Evolutionary conservation across 1,139 yeast species (phyloP), one percentile per base, ranked within the genome.

Genomic region (Pichia norvegensis): DNA sequence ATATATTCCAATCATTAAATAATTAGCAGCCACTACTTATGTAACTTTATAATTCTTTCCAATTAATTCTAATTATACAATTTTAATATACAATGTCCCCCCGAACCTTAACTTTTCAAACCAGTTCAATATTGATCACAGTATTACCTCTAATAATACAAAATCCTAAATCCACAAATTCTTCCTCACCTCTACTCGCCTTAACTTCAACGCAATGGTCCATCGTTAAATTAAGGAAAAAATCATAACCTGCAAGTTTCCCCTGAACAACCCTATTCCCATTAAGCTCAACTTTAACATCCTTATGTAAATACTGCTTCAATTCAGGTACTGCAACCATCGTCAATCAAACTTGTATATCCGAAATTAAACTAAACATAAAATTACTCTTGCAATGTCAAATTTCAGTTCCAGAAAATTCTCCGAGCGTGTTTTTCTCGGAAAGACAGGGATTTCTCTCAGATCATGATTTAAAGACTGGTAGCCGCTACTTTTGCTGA

Each of bases 261-360:
- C 66, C 66, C 44, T 55, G 60, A 8, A 62, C 42, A 17, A 46
- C 46, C 35, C 66, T 49, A 21, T 54, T 48, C 4, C 63, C 62
- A 49, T 62, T 62, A 29, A 62, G 50, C 17, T 57, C 54, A 9
- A 62, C 45, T 35, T 54, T 55, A 20, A 62, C 43, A 11, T 49
- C 51, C 43, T 59, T 60, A 37, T 56, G 57, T 41, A 61, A 44
- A 45, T 56, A 60, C 43, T 58, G 60, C 46, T 61, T 61, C 19
- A 62, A 51, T 42, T 62, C 66, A 9, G 66, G 66, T 10, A 62
- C 56, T 3, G 64, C 58, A 10, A 62, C 65, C 66, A 62, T 62
- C 9, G 7, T 33, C 9, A 20, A 33, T 29, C 27, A 10, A 10
- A 25, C 27, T 7, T 25, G 31, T 10, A 13, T 8, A 10, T n/a